phyloP scores from a whole-genome alignment of 78 protist genomes.

The Creolimax fragrantissima region DNA sequence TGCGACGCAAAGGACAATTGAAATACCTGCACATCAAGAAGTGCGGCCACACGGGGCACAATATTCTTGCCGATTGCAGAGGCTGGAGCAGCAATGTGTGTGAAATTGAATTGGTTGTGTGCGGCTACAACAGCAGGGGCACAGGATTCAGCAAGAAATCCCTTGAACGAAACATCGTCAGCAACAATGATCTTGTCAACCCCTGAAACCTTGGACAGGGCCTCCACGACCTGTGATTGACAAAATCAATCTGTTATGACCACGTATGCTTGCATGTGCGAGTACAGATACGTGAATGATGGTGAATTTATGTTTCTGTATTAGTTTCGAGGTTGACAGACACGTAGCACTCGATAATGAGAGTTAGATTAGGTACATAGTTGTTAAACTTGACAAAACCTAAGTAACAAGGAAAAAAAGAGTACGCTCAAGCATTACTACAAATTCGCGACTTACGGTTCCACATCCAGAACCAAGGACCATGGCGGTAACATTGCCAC shows the following conservation, averaged over 20 bases:
- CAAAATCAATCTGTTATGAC: neutral
- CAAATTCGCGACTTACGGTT: neutral
- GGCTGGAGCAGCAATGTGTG: slow-evolving; percentile 74
- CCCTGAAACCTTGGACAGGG: slow-evolving; percentile 55
- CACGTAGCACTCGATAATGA: no score
- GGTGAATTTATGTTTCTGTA: no score
- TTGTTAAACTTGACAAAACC: no score
- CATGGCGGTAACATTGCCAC: slow-evolving; percentile 14
- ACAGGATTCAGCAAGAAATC: slow-evolving; percentile 66
- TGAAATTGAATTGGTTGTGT: slow-evolving; percentile 17
- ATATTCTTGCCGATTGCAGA: slow-evolving; percentile 70
- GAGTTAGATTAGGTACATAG: no score
- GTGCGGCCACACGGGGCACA: slow-evolving; percentile 83
- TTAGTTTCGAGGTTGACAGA: no score
- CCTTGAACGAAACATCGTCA: slow-evolving; percentile 35
- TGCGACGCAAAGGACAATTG: no score
- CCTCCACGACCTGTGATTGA: slow-evolving; percentile 30
- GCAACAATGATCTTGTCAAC: slow-evolving; percentile 50
- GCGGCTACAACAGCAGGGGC: slow-evolving; percentile 39
- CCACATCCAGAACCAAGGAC: neutral
- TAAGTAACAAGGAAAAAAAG: no score
- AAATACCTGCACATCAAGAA: slow-evolving; percentile 55
- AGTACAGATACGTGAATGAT: no score
- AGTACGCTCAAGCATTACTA: no score
- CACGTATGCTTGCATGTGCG: neutral